Percentiles rank a stretch among this genome's conserved stretches.
phyloP scores from a whole-genome alignment of 192 early-diverging fungal species.

The Coemansia aciculifera region DNA sequence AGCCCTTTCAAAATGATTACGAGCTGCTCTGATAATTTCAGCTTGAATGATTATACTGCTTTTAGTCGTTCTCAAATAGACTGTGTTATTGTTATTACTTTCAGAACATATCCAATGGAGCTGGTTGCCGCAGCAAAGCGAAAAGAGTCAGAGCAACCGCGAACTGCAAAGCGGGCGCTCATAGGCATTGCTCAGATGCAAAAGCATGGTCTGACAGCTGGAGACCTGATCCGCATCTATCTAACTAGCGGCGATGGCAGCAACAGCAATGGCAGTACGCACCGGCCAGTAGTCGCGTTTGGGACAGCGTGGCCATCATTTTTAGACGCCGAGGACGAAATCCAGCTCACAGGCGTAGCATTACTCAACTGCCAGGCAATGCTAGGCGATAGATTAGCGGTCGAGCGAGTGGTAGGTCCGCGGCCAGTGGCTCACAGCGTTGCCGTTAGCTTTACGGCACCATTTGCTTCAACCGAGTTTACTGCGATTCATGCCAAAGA shows the following conservation, averaged over 20 bases:
- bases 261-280: background rate
- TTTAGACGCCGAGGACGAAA: slow-evolving; percentile 8
- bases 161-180: slow-evolving; percentile 23
- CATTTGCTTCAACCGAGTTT: slow-evolving; percentile 10
- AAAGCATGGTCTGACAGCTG: slow-evolving; percentile 20
- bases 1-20: background rate
- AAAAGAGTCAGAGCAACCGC: slow-evolving; percentile 16
- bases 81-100: background rate
- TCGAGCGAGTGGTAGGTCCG: slow-evolving; percentile 17
- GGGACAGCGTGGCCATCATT: slow-evolving; percentile 46
- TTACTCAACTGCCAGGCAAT: slow-evolving; percentile 34
- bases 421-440: slow-evolving; percentile 16
- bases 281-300: slow-evolving; percentile 8
- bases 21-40: background rate
- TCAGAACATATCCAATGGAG: slow-evolving; percentile 7
- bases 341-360: slow-evolving; percentile 24
- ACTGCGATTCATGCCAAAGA: slow-evolving; percentile 22
- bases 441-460: slow-evolving; percentile 12
- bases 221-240: slow-evolving; percentile 34
- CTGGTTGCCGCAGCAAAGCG: slow-evolving; percentile 1
- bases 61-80: background rate
- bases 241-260: background rate
- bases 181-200: slow-evolving; percentile 32
- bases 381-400: slow-evolving; percentile 32
- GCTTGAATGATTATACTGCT: background rate